phyloP scores from a whole-genome alignment of 1,139 yeast genomes.

The Kazachstania sp. region DNA sequence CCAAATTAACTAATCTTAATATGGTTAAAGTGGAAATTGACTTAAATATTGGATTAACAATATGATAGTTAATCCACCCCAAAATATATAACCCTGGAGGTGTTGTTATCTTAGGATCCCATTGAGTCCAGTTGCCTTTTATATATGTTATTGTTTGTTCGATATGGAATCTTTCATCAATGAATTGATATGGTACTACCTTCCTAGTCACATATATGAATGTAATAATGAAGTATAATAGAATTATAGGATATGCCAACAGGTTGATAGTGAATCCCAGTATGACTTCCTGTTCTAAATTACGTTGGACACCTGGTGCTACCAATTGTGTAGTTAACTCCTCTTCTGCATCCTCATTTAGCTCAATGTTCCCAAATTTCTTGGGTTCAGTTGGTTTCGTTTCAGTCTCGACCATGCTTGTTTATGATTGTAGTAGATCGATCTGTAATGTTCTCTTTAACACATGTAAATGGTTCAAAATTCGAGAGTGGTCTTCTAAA shows the following conservation, averaged over 20 bases:
- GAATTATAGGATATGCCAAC: constrained; percentile 19
- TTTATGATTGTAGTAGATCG: neutral
- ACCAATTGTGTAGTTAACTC: constrained; percentile 10
- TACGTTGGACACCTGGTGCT: constrained; percentile 24
- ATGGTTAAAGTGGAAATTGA: constrained; percentile 35
- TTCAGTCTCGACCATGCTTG: constrained; percentile 5
- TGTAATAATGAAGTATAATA: constrained; percentile 17
- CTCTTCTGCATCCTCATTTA: constrained; percentile 5
- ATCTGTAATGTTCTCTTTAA: too few relatives aligned
- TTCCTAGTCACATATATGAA: constrained; percentile 21
- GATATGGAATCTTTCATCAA: constrained; percentile 79
- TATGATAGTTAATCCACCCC: constrained; percentile 42
- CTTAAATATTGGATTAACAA: constrained; percentile 22
- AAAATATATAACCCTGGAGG: constrained; percentile 86
- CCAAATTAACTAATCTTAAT: constrained; percentile 50
- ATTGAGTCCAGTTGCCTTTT: constrained; percentile 46
- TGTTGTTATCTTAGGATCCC: constrained; percentile 92
- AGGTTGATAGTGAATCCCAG: constrained; percentile 23
- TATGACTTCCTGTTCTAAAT: constrained; percentile 25
- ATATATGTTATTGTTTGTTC: constrained; percentile 69
- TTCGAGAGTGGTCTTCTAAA: too few relatives aligned
- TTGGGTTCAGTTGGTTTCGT: neutral
- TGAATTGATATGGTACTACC: constrained; percentile 25
- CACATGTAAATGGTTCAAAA: too few relatives aligned
- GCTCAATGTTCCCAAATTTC: neutral